These are phyloP conservation scores for Glycine soja DNA, from an alignment of 306 rosid genomes.

Conservation along the genomic window DNA sequence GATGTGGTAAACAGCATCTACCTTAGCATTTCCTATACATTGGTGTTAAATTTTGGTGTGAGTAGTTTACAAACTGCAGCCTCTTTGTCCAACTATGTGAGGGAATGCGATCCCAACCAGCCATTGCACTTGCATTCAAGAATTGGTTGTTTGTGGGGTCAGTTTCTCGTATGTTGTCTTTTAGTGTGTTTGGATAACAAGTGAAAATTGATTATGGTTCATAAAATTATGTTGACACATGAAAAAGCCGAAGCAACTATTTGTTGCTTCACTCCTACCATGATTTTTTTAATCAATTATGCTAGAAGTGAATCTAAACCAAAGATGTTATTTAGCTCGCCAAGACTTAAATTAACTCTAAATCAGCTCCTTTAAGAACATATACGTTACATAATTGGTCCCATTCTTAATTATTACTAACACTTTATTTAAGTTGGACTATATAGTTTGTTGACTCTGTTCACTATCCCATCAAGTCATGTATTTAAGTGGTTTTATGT, in stretches of 20 bases:
- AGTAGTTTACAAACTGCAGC: not conserved
- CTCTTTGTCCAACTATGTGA: not conserved
- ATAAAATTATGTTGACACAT: too few relatives aligned
- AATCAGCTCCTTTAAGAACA: constrained; percentile 36
- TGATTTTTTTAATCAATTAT: too few relatives aligned
- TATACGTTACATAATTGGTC: constrained; percentile 29
- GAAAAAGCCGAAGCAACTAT: too few relatives aligned
- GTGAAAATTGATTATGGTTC: too few relatives aligned
- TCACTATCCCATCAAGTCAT: constrained; percentile 19
- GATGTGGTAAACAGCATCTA: not conserved
- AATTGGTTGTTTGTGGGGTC: constrained; percentile 40
- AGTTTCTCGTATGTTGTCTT: constrained; percentile 20
- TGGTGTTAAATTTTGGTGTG: constrained; percentile 15
- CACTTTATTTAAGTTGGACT: constrained; percentile 35
- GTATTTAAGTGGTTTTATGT: not conserved
- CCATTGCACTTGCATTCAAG: constrained; percentile 33
- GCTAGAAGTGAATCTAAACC: too few relatives aligned
- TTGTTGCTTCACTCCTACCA: too few relatives aligned
- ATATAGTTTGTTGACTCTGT: not conserved
- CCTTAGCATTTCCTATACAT: too few relatives aligned
- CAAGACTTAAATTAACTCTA: not conserved
- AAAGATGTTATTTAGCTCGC: not conserved
- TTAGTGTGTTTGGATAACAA: too few relatives aligned
- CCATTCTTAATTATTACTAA: constrained; percentile 26
- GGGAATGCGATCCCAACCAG: not conserved